Base-by-base conservation (phyloP, 345 rosid species). In the Eutrema heterophyllum region DNA sequence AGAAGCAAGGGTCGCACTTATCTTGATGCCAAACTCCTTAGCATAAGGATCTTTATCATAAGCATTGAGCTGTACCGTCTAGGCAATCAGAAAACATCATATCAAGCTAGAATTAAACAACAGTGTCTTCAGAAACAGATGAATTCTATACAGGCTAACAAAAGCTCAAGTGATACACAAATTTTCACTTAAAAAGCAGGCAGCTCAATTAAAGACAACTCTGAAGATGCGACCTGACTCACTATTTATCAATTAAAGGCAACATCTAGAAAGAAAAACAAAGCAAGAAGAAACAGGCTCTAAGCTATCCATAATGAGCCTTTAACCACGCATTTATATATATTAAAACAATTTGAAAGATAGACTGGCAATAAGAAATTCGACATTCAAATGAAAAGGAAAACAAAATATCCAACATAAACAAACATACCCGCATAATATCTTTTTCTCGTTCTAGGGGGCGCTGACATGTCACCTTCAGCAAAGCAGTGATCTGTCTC, bases 401-500 rank as follows among this genome's bases (percentile, higher is more conserved):
- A 71, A 67, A 52, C 68, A 38, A 63, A 29, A 4, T 27, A 9
- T 33, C 3, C 14, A 18, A 45, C 15, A 36, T 27, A 29, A 16
- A 67, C 48, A 51, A 48, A 13, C 80, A 53, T 10, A 96, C 99
- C 93, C 75, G 65, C 72, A 89, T 50, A 14, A 96, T 96, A 80
- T 96, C 98, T 1, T n/a, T 45, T 67, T 96, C 99, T 68, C 98
- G 81, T 38, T 90, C 97, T 0, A 79, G 59, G 44, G 99, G 99
- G 26, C 96, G 94, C 77, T 96, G 97, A 64, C 99, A 96, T 67
- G 99, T 90, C 71, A 87, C 97, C 81, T 84, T 87, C 81, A 92
- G 80, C 82, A 96, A 80, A 69, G 91, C 90, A 65, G 98, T 90
- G 41, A 96, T 92, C 80, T 96, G 99, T 65, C 85, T 92, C 77